These are phyloP conservation scores for Magnaporthales sp. DNA, from an alignment of 2,329 filamentous ascomycete genomes.

Conservation along the genomic window DNA sequence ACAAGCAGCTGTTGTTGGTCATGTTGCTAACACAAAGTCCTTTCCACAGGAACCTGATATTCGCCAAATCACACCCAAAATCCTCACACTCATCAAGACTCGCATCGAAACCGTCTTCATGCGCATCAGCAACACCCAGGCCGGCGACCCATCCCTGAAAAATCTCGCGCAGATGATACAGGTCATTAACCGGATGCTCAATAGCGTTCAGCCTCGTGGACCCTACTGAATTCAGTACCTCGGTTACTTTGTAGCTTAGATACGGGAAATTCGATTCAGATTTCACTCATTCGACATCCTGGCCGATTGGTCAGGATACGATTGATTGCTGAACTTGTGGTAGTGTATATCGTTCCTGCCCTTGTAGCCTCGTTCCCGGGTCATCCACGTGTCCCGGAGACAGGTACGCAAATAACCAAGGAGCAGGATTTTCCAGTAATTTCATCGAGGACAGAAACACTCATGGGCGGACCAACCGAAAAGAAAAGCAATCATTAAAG, in stretches of 20 bases:
- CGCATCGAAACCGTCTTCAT: conserved; percentile 44
- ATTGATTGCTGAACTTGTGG: neutral
- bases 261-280: neutral
- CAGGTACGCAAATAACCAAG: neutral
- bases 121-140: conserved; percentile 37
- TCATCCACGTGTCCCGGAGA: neutral
- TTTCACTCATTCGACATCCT: neutral
- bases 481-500: neutral
- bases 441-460: neutral
- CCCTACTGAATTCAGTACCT: neutral
- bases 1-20: neutral
- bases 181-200: conserved; percentile 22
- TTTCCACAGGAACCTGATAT: conserved; percentile 40
- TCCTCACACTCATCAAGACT: conserved; percentile 44
- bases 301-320: neutral
- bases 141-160: conserved; percentile 37
- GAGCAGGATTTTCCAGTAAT: neutral
- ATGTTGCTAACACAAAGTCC: conserved; percentile 8
- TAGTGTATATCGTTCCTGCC: neutral
- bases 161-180: conserved; percentile 35
- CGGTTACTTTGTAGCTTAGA: neutral
- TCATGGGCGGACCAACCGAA: neutral
- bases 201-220: conserved; percentile 9
- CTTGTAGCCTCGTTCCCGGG: neutral
- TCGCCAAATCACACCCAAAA: conserved; percentile 45